phyloP scores from a whole-genome alignment of 768 basidiomycete genomes.

The Russula earlei region DNA sequence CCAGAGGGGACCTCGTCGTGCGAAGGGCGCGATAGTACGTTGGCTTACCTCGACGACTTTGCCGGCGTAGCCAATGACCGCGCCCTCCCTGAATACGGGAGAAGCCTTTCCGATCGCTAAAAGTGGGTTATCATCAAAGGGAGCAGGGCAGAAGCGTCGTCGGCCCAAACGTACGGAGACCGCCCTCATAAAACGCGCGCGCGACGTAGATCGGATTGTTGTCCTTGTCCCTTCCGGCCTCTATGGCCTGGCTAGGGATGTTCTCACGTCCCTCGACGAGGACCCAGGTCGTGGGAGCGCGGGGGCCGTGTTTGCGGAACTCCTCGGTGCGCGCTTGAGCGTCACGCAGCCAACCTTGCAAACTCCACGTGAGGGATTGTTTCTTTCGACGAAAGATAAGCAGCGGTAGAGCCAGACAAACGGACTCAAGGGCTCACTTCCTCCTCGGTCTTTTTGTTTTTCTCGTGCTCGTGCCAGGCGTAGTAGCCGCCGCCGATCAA shows the following conservation, averaged over 20 bases:
- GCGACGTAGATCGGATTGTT: conserved; percentile 46
- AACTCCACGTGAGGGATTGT: conserved; percentile 41
- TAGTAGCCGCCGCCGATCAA: conserved; percentile 40
- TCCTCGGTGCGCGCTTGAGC: conserved; percentile 44
- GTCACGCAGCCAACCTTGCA: conserved; percentile 45
- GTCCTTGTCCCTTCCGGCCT: conserved; percentile 42
- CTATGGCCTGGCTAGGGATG: conserved; percentile 50
- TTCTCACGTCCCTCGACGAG: conserved; percentile 42
- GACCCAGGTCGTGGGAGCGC: conserved; percentile 51
- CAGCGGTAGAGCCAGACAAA: background rate
- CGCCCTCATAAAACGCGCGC: conserved; percentile 48
- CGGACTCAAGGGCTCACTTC: conserved; percentile 34
- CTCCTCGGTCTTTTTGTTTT: conserved; percentile 39
- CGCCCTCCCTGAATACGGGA: conserved; percentile 47
- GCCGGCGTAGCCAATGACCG: conserved; percentile 50
- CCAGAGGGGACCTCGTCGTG: background rate
- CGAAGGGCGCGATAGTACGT: conserved; percentile 8
- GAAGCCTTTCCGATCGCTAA: conserved; percentile 63
- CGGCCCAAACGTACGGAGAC: conserved; percentile 36
- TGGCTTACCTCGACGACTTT: conserved; percentile 53
- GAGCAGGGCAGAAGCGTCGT: background rate
- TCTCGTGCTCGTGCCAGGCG: conserved; percentile 46
- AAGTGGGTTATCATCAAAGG: conserved; percentile 10
- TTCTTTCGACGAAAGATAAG: conserved; percentile 29
- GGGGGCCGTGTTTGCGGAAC: conserved; percentile 36